Conservation (phyloP, 1,139 yeast genomes). For the Nadsonia commutata region DNA sequence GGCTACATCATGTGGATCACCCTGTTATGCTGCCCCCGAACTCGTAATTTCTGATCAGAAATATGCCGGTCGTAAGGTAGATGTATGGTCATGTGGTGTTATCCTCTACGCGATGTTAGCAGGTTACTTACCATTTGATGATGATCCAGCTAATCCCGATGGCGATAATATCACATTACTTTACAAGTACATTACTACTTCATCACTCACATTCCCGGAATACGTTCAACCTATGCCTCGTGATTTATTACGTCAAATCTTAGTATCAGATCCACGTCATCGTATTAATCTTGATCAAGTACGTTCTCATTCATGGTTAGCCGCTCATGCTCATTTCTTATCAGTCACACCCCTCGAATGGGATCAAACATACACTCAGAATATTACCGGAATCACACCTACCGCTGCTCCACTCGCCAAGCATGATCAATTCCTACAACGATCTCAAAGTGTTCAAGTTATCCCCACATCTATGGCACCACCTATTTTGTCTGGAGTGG, state of each 20-base stretch:
- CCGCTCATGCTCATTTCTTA: slow-evolving; percentile 65
- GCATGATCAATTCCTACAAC: slow-evolving; percentile 7
- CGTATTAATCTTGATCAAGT: slow-evolving; percentile 59
- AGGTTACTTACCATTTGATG: slow-evolving; percentile 95
- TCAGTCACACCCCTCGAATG: slow-evolving; percentile 80
- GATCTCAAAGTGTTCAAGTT: slow-evolving; percentile 17
- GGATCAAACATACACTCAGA: slow-evolving; percentile 34
- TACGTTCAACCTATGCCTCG: slow-evolving; percentile 85
- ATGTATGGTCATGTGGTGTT: slow-evolving; percentile 94
- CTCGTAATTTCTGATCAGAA: slow-evolving; percentile 76
- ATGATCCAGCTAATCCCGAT: slow-evolving; percentile 92
- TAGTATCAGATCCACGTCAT: slow-evolving; percentile 73
- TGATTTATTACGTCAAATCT: slow-evolving; percentile 70
- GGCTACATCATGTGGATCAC: slow-evolving; percentile 96
- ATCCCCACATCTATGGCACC: slow-evolving; percentile 6
- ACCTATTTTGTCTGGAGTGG: slow-evolving; percentile 1
- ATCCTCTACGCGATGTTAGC: slow-evolving; percentile 93
- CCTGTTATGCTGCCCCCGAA: slow-evolving; percentile 98
- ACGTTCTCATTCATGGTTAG: slow-evolving; percentile 75
- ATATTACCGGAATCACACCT: slow-evolving; percentile 2
- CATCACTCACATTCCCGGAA: slow-evolving; percentile 91
- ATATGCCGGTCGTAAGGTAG: slow-evolving; percentile 88
- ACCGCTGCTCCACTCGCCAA: slow-evolving; percentile 5
- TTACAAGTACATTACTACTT: slow-evolving; percentile 80
- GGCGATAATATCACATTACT: slow-evolving; percentile 86